Conservation (phyloP, 116 monocot genomes). For the Trichopus zeylanicus region DNA sequence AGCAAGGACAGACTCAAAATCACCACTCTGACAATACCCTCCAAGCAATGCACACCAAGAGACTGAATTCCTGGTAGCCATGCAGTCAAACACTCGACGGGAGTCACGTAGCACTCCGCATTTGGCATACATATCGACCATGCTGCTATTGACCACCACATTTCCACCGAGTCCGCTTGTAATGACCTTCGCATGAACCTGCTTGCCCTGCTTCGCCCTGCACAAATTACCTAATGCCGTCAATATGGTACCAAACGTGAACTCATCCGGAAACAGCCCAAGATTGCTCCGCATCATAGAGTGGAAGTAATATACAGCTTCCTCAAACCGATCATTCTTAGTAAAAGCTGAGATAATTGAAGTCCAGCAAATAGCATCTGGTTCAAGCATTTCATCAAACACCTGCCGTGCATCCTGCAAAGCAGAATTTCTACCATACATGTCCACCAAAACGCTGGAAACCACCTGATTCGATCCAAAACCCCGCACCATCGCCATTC, state of each 20-base stretch:
- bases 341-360: conserved; percentile 44
- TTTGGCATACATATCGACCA: conserved; percentile 77
- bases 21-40: conserved; percentile 62
- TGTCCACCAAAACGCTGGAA: conserved; percentile 43
- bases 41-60: conserved; percentile 78
- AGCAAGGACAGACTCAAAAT: conserved; percentile 29
- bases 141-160: conserved; percentile 58
- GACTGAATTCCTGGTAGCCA: conserved; percentile 46
- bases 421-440: conserved; percentile 40
- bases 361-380: conserved; percentile 58
- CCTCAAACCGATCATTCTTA: conserved; percentile 37
- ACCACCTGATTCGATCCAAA: conserved; percentile 33
- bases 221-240: conserved; percentile 38
- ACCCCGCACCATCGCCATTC: conserved; percentile 21
- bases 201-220: conserved; percentile 30
- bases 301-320: conserved; percentile 43
- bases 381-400: conserved; percentile 34
- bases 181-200: conserved; percentile 34
- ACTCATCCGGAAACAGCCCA: conserved; percentile 19
- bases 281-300: conserved; percentile 15
- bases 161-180: conserved; percentile 30
- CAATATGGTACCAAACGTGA: conserved; percentile 34
- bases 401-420: conserved; percentile 25
- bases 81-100: conserved; percentile 54
- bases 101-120: conserved; percentile 40